These are phyloP conservation scores for Pythium sukuiense DNA, from an alignment of 352 stramenopile species.

Conservation along the genomic window DNA sequence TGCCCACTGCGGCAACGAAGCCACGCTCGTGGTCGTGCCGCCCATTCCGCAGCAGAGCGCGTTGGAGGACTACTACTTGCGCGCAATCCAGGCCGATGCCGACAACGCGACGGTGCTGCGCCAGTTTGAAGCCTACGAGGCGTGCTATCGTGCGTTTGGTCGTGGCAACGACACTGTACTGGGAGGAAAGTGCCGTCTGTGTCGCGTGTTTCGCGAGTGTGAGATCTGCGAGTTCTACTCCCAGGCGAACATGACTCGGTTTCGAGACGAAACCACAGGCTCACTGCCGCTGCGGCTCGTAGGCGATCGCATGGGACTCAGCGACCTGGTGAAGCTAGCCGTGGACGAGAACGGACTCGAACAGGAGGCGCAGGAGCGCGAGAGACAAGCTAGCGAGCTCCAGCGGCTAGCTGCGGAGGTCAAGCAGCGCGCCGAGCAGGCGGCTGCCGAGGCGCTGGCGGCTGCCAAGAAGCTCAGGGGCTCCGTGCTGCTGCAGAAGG, in stretches of 20 bases:
- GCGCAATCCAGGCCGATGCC: constrained; percentile 88
- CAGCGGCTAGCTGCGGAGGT: background rate
- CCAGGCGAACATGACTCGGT: constrained; percentile 34
- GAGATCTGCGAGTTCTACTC: constrained; percentile 87
- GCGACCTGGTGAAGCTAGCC: constrained; percentile 50
- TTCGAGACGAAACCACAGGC: constrained; percentile 15
- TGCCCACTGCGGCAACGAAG: constrained; percentile 82
- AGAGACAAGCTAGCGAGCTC: constrained; percentile 14
- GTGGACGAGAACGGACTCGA: constrained; percentile 49
- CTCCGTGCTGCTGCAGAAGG: constrained; percentile 11
- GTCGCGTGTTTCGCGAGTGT: constrained; percentile 77
- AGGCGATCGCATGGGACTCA: constrained; percentile 59
- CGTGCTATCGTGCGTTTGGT: constrained; percentile 75
- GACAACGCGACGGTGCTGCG: constrained; percentile 89
- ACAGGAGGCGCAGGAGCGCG: constrained; percentile 39
- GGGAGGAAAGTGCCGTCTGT: constrained; percentile 66
- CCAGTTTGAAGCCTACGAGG: constrained; percentile 87
- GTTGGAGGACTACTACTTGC: constrained; percentile 83
- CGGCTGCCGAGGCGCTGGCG: constrained; percentile 2
- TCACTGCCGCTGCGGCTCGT: constrained; percentile 29
- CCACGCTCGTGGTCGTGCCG: constrained; percentile 87
- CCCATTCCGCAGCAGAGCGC: constrained; percentile 58
- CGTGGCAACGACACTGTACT: constrained; percentile 37
- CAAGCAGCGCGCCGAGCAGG: constrained; percentile 1
- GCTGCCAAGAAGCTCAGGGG: background rate